Evolutionary conservation across 176 grass and related monocot species (phyloP).

Genomic region (Aegilops bicornis): DNA sequence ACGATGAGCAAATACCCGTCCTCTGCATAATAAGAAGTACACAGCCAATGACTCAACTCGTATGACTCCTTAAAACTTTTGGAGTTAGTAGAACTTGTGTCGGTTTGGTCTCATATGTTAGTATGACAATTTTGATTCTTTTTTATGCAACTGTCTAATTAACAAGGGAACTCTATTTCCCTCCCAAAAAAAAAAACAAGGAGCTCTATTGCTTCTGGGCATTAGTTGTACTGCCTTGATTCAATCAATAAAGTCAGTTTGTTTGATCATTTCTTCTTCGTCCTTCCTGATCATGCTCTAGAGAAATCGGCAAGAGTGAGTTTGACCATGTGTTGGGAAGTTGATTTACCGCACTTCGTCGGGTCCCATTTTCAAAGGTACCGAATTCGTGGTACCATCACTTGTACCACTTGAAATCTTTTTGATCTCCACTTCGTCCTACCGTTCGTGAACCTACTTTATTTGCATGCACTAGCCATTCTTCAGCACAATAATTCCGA

Average conservation of each 20-base stretch:
- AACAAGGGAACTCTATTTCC: background rate
- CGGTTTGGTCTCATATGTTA: background rate
- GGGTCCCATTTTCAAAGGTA: background rate
- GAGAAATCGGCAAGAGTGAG: background rate
- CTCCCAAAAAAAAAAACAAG: too few relatives aligned
- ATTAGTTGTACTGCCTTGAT: background rate
- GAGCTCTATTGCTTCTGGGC: background rate
- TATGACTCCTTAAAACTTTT: background rate
- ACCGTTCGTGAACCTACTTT: background rate
- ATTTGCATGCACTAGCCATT: background rate
- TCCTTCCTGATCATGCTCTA: background rate
- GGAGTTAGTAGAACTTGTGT: background rate
- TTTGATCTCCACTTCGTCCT: background rate
- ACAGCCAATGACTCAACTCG: background rate
- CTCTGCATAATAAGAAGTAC: too few relatives aligned
- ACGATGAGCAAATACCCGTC: too few relatives aligned
- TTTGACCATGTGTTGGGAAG: background rate
- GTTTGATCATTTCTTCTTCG: background rate
- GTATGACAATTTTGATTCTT: background rate
- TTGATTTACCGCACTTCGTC: background rate
- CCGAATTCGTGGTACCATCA: background rate
- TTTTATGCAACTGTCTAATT: background rate
- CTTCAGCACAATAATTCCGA: background rate
- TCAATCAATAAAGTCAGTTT: background rate
- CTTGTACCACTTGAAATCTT: constrained; percentile 1